Evolutionary conservation across 2,329 filamentous ascomycete species (phyloP), one percentile per base, ranked within the genome.

Genomic region (Lecanicillium sp.): DNA sequence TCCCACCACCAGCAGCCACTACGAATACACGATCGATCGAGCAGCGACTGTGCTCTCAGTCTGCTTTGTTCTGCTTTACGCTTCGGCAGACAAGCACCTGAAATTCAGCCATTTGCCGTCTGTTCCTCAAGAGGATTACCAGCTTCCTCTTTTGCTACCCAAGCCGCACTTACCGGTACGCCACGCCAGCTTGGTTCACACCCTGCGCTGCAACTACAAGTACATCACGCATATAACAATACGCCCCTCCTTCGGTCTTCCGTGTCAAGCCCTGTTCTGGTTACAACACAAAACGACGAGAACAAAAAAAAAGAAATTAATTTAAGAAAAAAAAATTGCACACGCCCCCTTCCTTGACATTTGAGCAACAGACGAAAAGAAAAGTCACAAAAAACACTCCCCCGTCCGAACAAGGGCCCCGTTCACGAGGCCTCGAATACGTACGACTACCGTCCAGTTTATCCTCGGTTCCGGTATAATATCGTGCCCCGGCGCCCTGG

Each of bases 391-490:
- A 26, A 17, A 17, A 43, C 30, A 43, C 41, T 12, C 30, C 41
- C 30, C 17, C 24, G 10, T 38, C 11, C 9, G 10, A n/a, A 10
- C 20, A 21, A 21, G 19, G 23, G 17, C 27, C 27, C 40, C 20
- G 33, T 33, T 21, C 21, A 46, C 35, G 26, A 30, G 44, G 26
- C 44, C 35, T 46, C 33, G 26, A 29, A 29, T 29, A 30, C 26
- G 20, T 15, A 37, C 12, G n/a, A 11, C 11, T n/a, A 35, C 14
- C 12, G 33, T 37, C 17, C 15, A 2, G 40, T 10, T 19, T n/a
- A 17, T 8, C 20, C 37, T 44, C 47, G 19, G 37, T 51, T 51
- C 50, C 50, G 50, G 24, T 40, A 49, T 51, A 51, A 51, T 51
- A 51, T 51, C 50, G 50, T 51, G 50, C 40, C 44, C 49, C 44